Base-by-base conservation (phyloP, 768 basidiomycete species). In the Vararia minispora region DNA sequence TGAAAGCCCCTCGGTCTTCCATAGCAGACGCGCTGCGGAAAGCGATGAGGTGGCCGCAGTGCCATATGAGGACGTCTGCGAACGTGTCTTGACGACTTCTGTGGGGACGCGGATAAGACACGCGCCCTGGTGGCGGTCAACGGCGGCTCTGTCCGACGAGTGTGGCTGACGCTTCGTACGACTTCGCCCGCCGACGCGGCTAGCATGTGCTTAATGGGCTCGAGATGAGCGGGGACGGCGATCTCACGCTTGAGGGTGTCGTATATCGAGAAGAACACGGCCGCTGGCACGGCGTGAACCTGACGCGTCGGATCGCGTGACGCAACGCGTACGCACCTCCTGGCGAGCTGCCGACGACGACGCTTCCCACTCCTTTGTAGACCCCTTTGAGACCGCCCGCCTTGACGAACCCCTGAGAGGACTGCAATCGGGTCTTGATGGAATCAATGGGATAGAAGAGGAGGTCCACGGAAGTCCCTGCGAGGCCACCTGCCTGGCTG, bases 381-480 rank as follows among this genome's bases (percentile, higher is more conserved):
- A 98, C 72, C 7, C 89, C 91, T 35, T 61, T 74, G 58, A 97
- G 86, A 0, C 91, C 95, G 12, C 94, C 94, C 2, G 89, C 79
- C 21, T 65, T 63, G 31, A 74, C 55, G 57, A 99, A 97, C 13
- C 94, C 95, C 52, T 86, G 79, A 3, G 76, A 57, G 5, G 90
- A 83, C 52, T 99, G 94, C 24, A 95, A 69, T 33, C 94, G 80
- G 27, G 95, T 98, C 62, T 99, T 99, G 56, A 98, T 61, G 1
- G 94, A 95, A 62, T 99, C 94, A 41, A 99, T 77, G 2, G 94
- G 94, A 58, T 90, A 99, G 65, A 99, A 92, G 16, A 95, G 71
- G 31, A 97, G 71, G 61, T 99, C 94, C 13, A 97, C 94, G 2
- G 89, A 71, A 6, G 88, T 83, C 20, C 94, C 94, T 23, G 95